Conservation (phyloP, 1,284 basidiomycete genomes). For the Heliocybe sulcata region DNA sequence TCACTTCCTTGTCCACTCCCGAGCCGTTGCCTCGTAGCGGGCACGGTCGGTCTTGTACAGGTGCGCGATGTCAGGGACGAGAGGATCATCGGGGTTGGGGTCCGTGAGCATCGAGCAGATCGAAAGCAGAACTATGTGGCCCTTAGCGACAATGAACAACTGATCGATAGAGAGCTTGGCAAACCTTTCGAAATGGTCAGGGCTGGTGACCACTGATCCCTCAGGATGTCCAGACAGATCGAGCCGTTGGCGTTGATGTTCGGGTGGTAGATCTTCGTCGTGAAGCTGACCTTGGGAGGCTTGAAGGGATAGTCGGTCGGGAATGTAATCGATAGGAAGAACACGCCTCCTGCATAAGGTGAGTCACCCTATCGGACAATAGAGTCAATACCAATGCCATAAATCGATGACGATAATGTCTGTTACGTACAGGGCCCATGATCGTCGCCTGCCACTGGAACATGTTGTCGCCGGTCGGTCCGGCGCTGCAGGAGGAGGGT, state of each 20-base stretch:
- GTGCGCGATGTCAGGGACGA: conserved; percentile 79
- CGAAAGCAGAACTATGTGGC: conserved; percentile 71
- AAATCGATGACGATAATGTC: conserved; percentile 6
- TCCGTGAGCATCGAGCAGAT: conserved; percentile 97
- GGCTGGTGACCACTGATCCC: conserved; percentile 98
- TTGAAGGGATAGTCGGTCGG: conserved; percentile 97
- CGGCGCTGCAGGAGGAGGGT: conserved; percentile 95
- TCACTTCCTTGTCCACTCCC: conserved; percentile 97
- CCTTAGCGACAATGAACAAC: not conserved
- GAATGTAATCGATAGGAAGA: conserved; percentile 93
- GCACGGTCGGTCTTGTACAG: conserved; percentile 94
- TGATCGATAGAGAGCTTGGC: conserved; percentile 14
- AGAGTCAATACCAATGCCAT: conserved; percentile 10
- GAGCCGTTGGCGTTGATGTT: conserved; percentile 98
- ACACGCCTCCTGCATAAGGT: conserved; percentile 93
- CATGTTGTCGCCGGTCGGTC: conserved; percentile 93
- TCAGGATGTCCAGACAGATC: conserved; percentile 96
- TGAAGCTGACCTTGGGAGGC: conserved; percentile 99
- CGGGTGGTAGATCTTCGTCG: conserved; percentile 95
- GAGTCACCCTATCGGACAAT: conserved; percentile 67
- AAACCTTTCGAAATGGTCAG: conserved; percentile 97
- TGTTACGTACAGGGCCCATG: conserved; percentile 83
- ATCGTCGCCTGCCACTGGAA: conserved; percentile 98
- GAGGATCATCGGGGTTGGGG: conserved; percentile 94
- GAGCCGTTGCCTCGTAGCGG: conserved; percentile 90